Evolutionary conservation across 2,329 filamentous ascomycete genomes (phyloP).

Genomic region (Paraphaeosphaeria sporulosa): DNA sequence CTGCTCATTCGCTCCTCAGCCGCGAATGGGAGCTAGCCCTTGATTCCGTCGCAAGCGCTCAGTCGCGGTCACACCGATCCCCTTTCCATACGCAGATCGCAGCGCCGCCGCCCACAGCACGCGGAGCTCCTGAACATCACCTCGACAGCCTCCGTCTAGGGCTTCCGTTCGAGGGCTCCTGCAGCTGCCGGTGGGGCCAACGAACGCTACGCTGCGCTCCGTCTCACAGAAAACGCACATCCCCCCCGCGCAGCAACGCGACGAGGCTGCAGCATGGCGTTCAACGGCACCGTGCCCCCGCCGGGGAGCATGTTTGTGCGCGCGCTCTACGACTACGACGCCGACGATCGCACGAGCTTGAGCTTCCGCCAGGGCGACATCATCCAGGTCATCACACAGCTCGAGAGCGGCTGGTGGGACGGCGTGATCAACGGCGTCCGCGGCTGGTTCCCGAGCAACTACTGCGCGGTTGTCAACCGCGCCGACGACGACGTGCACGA

Average conservation of each 20-base stretch:
- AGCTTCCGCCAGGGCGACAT: constrained; percentile 97
- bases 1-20: constrained; percentile 39
- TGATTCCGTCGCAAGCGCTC: constrained; percentile 21
- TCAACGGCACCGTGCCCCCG: constrained; percentile 57
- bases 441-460: constrained; percentile 99
- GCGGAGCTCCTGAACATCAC: constrained; percentile 30
- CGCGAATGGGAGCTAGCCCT: constrained; percentile 38
- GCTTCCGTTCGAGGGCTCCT: constrained; percentile 9
- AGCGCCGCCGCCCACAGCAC: constrained; percentile 42
- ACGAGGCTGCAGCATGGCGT: constrained; percentile 52
- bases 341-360: constrained; percentile 94
- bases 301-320: constrained; percentile 80
- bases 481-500: constrained; percentile 76
- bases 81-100: constrained; percentile 26
- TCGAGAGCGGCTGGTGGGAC: constrained; percentile 99
- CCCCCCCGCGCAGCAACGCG: constrained; percentile 24
- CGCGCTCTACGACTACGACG: constrained; percentile 94
- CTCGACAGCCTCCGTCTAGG: constrained; percentile 12
- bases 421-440: constrained; percentile 95
- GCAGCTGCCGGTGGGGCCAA: neutral
- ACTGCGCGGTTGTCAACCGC: constrained; percentile 85
- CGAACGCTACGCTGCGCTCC: neutral
- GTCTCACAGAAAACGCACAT: constrained; percentile 21
- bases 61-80: constrained; percentile 43
- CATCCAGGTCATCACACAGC: constrained; percentile 97